These are phyloP conservation scores for Rhododendron ferrugineum DNA, from an alignment of 148 eudicot species.

Conservation along the genomic window DNA sequence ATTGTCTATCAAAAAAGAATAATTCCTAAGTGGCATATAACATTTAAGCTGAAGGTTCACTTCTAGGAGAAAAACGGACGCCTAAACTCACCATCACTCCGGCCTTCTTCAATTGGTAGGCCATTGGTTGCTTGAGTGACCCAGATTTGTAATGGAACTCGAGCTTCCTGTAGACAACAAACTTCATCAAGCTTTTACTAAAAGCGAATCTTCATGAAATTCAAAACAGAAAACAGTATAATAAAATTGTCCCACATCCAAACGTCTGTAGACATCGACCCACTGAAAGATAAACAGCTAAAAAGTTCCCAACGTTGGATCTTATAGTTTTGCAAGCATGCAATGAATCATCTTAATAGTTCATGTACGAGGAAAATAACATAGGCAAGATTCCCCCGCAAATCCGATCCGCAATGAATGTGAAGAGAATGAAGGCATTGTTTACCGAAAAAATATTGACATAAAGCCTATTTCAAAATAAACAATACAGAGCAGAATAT, in stretches of 20 bases:
- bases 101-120: slow-evolving; percentile 50
- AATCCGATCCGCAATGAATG: neutral
- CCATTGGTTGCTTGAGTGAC: slow-evolving; percentile 71
- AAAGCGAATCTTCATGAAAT: slow-evolving; percentile 7
- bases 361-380: neutral
- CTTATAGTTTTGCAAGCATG: neutral
- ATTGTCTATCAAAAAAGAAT: neutral
- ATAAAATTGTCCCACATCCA: neutral
- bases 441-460: neutral
- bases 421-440: neutral
- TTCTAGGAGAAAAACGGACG: neutral
- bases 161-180: slow-evolving; percentile 59
- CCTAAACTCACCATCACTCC: slow-evolving; percentile 46
- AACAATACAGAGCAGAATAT: neutral
- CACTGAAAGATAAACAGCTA: neutral
- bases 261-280: neutral
- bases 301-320: neutral
- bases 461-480: neutral
- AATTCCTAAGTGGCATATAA: neutral
- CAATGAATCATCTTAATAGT: neutral
- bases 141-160: slow-evolving; percentile 90
- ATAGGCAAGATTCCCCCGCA: neutral
- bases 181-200: neutral
- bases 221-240: too few relatives aligned
- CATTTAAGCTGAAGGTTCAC: neutral